phyloP scores from a whole-genome alignment of 2,329 filamentous ascomycete genomes.

The Fusarium nodosum region DNA sequence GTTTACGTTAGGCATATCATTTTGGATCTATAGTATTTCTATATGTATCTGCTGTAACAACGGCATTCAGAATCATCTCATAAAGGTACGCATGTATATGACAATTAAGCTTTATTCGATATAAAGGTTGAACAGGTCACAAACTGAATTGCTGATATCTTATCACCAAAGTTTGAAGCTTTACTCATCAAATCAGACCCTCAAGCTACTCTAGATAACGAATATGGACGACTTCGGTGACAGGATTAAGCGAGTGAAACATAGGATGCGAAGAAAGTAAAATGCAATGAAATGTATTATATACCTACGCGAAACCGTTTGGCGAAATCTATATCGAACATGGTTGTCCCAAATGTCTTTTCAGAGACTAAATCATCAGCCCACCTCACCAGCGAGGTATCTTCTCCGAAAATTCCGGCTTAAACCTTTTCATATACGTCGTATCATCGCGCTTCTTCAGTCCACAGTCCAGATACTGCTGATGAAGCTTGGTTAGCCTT shows the following conservation, averaged over 20 bases:
- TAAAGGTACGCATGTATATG: too few species aligned
- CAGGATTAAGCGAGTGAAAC: neutral
- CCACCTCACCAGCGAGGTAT: constrained; percentile 53
- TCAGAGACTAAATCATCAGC: rapidly evolving
- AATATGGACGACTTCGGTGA: neutral
- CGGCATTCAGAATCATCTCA: neutral
- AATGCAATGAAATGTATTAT: neutral
- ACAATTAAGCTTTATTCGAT: too few species aligned
- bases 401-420: constrained; percentile 53
- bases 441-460: constrained; percentile 56
- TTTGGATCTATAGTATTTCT: too few species aligned
- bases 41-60: neutral
- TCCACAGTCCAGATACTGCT: constrained; percentile 57
- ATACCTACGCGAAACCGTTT: neutral
- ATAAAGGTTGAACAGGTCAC: too few species aligned
- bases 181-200: too few species aligned
- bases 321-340: neutral
- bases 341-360: rapidly evolving
- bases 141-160: too few species aligned
- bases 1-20: too few species aligned
- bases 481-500: constrained; percentile 53
- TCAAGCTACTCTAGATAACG: neutral
- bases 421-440: constrained; percentile 55
- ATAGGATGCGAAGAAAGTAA: neutral
- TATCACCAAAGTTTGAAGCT: neutral